A percentile compares a stretch with the other conserved stretches of the same genome.
phyloP scores from a whole-genome alignment of 805 yeast genomes.

The Naumovozyma dairenensis region DNA sequence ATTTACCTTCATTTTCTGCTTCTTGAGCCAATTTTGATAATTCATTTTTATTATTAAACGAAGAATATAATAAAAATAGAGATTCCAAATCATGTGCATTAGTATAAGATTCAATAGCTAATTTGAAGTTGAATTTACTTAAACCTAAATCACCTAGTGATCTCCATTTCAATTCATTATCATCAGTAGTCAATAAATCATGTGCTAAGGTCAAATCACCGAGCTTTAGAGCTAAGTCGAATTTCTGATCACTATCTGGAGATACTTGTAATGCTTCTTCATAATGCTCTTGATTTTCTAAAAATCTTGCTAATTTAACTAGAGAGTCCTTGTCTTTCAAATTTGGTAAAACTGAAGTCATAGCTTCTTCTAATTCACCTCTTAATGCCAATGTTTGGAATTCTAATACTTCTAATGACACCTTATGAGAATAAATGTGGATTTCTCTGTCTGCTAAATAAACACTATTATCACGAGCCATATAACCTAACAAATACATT shows the following conservation, averaged over 20 bases:
- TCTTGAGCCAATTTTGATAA: slow-evolving; percentile 52
- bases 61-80: slow-evolving; percentile 69
- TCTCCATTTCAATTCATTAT: slow-evolving; percentile 73
- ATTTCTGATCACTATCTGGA: slow-evolving; percentile 81
- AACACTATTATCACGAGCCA: slow-evolving; percentile 81
- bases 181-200: slow-evolving; percentile 46
- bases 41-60: slow-evolving; percentile 59
- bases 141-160: slow-evolving; percentile 82
- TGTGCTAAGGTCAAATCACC: slow-evolving; percentile 63
- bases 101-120: slow-evolving; percentile 73
- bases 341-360: slow-evolving; percentile 45
- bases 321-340: slow-evolving; percentile 53
- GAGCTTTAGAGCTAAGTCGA: slow-evolving; percentile 79
- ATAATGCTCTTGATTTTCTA: slow-evolving; percentile 84
- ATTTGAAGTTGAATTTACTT: slow-evolving; percentile 62
- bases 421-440: slow-evolving; percentile 67
- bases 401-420: slow-evolving; percentile 81
- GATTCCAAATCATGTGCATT: slow-evolving; percentile 77
- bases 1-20: slow-evolving; percentile 68
- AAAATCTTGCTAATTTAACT: slow-evolving; percentile 77
- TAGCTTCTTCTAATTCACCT: slow-evolving; percentile 84
- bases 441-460: slow-evolving; percentile 88
- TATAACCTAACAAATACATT: slow-evolving; percentile 78
- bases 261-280: slow-evolving; percentile 78
- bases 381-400: slow-evolving; percentile 92